phyloP scores from a whole-genome alignment of 257 asterid genomes.

The Coffea canephora region DNA sequence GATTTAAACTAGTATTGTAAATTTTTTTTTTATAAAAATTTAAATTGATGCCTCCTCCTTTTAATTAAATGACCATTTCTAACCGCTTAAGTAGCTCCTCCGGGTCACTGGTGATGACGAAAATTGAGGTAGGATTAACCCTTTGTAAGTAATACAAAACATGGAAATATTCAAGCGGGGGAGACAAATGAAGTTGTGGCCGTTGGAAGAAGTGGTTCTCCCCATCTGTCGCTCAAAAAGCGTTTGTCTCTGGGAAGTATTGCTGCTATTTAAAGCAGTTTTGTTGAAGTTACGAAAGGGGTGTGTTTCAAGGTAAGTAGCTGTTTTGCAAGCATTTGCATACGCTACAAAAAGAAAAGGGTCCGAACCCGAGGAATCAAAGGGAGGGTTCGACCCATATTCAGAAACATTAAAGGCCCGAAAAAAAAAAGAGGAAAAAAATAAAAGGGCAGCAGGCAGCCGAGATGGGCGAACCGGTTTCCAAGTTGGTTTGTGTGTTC shows the following conservation, averaged over 20 bases:
- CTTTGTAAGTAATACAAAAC: neutral
- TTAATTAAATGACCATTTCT: neutral
- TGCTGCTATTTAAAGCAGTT: constrained; percentile 20
- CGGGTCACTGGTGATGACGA: neutral
- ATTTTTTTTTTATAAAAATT: too few relatives aligned
- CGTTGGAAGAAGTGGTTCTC: constrained; percentile 28
- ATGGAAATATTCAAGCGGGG: neutral
- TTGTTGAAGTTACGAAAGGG: neutral
- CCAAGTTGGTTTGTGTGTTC: constrained; percentile 19
- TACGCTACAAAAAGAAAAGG: neutral
- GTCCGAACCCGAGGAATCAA: constrained; percentile 8
- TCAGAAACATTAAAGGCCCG: too few relatives aligned
- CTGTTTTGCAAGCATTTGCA: neutral
- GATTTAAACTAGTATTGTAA: too few relatives aligned
- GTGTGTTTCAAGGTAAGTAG: neutral
- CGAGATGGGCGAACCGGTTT: constrained; percentile 27
- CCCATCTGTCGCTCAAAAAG: constrained; percentile 18
- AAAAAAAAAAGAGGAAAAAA: neutral
- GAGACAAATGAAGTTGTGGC: neutral
- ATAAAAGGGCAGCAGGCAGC: neutral
- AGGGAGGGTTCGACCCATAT: constrained; percentile 18
- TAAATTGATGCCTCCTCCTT: neutral
- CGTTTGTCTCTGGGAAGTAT: neutral
- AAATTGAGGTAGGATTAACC: neutral
- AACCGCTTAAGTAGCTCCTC: neutral